Conservation (phyloP, 2,329 filamentous ascomycete species). For the Beauveria brongniartii region DNA sequence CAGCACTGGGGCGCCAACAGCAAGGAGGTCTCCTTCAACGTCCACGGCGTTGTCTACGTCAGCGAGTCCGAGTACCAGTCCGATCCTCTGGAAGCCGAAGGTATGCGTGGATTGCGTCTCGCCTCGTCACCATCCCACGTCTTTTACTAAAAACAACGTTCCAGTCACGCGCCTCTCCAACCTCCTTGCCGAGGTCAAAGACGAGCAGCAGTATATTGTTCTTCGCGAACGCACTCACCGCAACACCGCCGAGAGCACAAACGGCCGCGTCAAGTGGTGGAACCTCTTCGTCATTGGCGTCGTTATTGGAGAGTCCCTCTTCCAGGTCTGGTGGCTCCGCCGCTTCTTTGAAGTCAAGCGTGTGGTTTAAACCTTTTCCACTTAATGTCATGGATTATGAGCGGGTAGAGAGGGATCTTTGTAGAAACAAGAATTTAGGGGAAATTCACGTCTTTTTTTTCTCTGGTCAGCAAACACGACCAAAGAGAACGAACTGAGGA, state of each 20-base stretch:
- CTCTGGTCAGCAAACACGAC: neutral
- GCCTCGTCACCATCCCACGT: neutral
- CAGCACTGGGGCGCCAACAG: slow-evolving; percentile 93
- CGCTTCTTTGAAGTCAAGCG: slow-evolving; percentile 89
- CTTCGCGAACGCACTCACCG: slow-evolving; percentile 91
- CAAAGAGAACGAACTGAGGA: no score
- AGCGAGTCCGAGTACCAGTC: slow-evolving; percentile 75
- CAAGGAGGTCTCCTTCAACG: slow-evolving; percentile 99
- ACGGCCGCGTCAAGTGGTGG: slow-evolving; percentile 98
- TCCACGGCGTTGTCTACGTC: slow-evolving; percentile 97
- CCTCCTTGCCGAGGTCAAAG: slow-evolving; percentile 84
- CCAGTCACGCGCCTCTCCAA: slow-evolving; percentile 77
- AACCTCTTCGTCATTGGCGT: slow-evolving; percentile 92
- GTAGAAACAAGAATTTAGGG: neutral
- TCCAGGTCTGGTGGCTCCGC: slow-evolving; percentile 99
- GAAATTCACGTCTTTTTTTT: neutral
- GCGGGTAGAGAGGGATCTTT: neutral
- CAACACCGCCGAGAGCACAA: slow-evolving; percentile 98
- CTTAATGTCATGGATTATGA: neutral
- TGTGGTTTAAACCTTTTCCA: slow-evolving; percentile 40
- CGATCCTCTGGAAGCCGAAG: slow-evolving; percentile 86
- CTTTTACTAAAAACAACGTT: neutral
- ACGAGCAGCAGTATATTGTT: slow-evolving; percentile 96
- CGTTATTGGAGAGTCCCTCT: slow-evolving; percentile 83
- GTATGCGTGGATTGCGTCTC: slow-evolving; percentile 34